A percentile compares a stretch with the other conserved stretches of the same genome.
Evolutionary conservation across 768 basidiomycete species (phyloP).

Genomic region (Boletellus ananas): DNA sequence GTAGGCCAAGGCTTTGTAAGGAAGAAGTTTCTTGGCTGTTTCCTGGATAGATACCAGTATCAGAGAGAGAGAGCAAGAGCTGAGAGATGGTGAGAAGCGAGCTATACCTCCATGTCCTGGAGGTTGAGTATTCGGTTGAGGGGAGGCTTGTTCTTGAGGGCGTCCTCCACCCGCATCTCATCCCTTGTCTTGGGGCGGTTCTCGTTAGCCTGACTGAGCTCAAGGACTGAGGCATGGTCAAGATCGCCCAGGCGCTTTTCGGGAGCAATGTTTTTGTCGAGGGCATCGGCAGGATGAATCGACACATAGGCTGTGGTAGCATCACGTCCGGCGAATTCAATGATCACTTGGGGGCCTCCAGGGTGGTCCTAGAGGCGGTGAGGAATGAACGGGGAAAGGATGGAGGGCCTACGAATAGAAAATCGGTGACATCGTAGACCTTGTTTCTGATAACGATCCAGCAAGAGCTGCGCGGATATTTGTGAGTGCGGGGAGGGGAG

Average conservation of each 20-base stretch:
- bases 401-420: conserved; percentile 49
- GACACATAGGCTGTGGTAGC: conserved; percentile 75
- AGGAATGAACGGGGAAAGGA: neutral
- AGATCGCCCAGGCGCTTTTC: conserved; percentile 74
- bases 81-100: neutral
- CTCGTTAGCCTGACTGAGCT: conserved; percentile 35
- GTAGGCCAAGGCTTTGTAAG: conserved; percentile 74
- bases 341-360: conserved; percentile 77
- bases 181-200: conserved; percentile 59
- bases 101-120: conserved; percentile 73
- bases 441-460: conserved; percentile 80
- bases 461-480: conserved; percentile 52
- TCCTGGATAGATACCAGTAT: conserved; percentile 37
- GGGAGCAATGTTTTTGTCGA: conserved; percentile 64
- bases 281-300: conserved; percentile 81
- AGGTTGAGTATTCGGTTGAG: conserved; percentile 69
- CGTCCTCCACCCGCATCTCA: conserved; percentile 62
- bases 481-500: conserved; percentile 5
- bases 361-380: conserved; percentile 56
- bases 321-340: conserved; percentile 82
- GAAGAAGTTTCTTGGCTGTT: conserved; percentile 68
- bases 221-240: conserved; percentile 40
- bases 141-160: conserved; percentile 57
- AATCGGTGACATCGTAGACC: conserved; percentile 86
- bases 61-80: no score